phyloP scores from a whole-genome alignment of 106 monocot species.

The Dioscorea zingiberensis region DNA sequence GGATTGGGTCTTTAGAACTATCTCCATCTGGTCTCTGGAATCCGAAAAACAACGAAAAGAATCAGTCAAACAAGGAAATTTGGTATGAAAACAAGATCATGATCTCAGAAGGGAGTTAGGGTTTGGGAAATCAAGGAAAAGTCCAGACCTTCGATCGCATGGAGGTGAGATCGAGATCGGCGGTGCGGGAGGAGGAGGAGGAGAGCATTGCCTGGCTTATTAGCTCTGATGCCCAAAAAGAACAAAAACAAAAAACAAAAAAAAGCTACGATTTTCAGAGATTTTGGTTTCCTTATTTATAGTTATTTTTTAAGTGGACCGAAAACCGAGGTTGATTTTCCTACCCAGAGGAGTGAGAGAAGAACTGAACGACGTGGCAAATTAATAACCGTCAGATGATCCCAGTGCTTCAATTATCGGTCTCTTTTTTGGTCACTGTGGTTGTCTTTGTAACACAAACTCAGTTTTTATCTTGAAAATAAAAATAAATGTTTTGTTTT shows the following conservation, averaged over 20 bases:
- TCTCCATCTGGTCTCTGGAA: conserved; percentile 1
- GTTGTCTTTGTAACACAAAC: too few relatives aligned
- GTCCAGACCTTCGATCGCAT: conserved; percentile 41
- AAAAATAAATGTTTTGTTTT: too few relatives aligned
- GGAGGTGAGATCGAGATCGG: conserved; percentile 49
- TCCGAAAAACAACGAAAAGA: neutral
- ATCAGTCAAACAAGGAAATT: neutral
- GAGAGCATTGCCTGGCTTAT: neutral
- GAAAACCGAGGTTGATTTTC: too few relatives aligned
- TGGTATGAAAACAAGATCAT: neutral
- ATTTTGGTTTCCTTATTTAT: neutral
- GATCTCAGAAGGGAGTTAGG: neutral
- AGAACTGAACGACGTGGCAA: too few relatives aligned
- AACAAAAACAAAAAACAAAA: neutral
- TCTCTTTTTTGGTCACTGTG: too few relatives aligned
- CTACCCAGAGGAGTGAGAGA: too few relatives aligned
- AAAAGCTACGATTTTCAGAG: neutral
- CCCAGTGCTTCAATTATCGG: too few relatives aligned
- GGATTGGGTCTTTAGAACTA: conserved; percentile 5
- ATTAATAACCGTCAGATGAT: too few relatives aligned
- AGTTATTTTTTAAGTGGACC: neutral
- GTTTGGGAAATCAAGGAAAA: neutral
- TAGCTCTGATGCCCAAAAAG: neutral
- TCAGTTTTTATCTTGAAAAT: too few relatives aligned
- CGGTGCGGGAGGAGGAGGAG: conserved; percentile 26